Evolutionary conservation across 108 stramenopile genomes (phyloP).

Genomic region (Cyclotella choctawhatcheeana): DNA sequence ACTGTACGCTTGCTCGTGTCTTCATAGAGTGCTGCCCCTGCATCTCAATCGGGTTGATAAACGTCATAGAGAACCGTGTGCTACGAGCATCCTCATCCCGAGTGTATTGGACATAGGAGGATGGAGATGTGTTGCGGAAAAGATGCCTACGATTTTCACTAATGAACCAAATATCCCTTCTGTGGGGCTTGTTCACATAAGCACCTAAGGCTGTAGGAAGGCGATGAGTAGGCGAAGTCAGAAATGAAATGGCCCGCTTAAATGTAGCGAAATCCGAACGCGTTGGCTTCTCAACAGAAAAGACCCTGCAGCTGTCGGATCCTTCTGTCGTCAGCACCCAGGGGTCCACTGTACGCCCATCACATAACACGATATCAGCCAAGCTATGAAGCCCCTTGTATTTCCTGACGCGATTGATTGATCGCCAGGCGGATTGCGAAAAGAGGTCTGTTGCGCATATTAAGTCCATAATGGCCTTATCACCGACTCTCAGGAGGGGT

Average conservation of each 20-base stretch:
- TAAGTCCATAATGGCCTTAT: background rate
- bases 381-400: constrained; percentile 4
- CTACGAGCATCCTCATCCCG: background rate
- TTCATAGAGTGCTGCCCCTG: background rate
- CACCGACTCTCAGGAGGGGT: background rate
- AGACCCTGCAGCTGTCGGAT: background rate
- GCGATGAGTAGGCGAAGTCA: background rate
- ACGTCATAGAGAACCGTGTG: no score
- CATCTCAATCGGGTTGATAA: no score
- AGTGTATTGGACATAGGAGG: background rate
- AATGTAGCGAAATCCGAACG: background rate
- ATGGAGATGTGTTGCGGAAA: background rate
- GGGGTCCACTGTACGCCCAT: background rate
- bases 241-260: background rate
- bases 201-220: background rate
- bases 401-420: background rate
- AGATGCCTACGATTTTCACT: background rate
- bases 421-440: background rate
- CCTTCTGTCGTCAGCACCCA: background rate
- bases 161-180: background rate
- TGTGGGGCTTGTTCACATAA: background rate
- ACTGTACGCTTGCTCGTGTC: no score
- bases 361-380: background rate
- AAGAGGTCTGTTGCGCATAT: background rate
- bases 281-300: background rate